Percentiles rank a stretch among this genome's conserved stretches.
Evolutionary conservation across 176 grass and related monocot species (phyloP).

Genomic region (Tillandsia leiboldiana): DNA sequence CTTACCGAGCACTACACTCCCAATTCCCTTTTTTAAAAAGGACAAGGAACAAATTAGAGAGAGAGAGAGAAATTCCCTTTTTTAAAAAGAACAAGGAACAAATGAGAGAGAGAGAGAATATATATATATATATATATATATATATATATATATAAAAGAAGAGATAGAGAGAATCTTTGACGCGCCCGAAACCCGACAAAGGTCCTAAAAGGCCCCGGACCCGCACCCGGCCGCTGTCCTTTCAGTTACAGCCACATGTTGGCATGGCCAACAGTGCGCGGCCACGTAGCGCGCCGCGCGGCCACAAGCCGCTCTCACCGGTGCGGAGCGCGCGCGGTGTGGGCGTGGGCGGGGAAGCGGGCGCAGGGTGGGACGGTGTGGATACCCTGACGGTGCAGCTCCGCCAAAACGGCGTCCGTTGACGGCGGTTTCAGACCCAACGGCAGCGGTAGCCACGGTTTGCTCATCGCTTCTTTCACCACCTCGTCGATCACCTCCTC

Average conservation of each 20-base stretch:
- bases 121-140: too few species aligned
- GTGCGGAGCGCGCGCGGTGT: not conserved
- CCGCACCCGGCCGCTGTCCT: not conserved
- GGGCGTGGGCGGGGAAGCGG: not conserved
- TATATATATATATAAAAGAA: too few species aligned
- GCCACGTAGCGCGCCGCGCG: not conserved
- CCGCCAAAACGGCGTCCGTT: conserved; percentile 27
- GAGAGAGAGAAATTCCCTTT: too few species aligned
- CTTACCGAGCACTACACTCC: too few species aligned
- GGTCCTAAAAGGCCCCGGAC: not conserved
- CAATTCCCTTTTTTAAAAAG: too few species aligned
- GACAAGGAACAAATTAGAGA: too few species aligned
- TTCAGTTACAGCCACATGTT: not conserved
- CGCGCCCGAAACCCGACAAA: not conserved
- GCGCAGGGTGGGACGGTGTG: conserved; percentile 12
- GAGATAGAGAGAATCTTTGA: not conserved
- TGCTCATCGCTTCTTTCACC: conserved; percentile 32
- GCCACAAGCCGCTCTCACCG: not conserved
- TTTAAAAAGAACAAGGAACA: too few species aligned
- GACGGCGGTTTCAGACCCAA: conserved; percentile 36
- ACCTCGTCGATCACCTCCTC: conserved; percentile 31
- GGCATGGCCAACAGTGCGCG: not conserved
- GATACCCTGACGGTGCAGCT: conserved; percentile 35
- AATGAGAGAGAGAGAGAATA: too few species aligned
- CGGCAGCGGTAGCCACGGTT: conserved; percentile 38